A percentile compares a stretch with the other conserved stretches of the same genome.
phyloP scores from a whole-genome alignment of 2,329 filamentous ascomycete species.

The Metarhizium robertsii region DNA sequence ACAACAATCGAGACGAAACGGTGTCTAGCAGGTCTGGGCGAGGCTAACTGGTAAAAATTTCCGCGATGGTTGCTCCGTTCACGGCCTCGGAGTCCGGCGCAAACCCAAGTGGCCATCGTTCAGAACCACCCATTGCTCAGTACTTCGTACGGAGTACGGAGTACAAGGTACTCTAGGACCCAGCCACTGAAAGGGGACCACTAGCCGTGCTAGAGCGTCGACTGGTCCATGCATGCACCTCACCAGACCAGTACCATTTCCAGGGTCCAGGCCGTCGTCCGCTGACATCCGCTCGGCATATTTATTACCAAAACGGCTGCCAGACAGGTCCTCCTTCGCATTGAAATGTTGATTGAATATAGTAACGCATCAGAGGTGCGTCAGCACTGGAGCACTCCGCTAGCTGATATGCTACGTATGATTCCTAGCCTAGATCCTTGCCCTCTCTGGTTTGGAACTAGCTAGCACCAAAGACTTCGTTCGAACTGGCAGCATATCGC shows the following conservation, averaged over 20 bases:
- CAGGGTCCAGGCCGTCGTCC: too few relatives aligned
- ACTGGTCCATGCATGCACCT: too few relatives aligned
- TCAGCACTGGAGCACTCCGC: neutral
- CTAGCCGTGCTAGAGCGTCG: neutral
- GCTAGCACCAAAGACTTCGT: too few relatives aligned
- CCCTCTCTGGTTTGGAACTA: neutral
- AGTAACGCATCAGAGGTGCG: neutral
- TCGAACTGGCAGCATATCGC: neutral
- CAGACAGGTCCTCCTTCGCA: neutral
- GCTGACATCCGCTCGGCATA: too few relatives aligned
- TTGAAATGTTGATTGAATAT: neutral
- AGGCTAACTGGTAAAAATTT: conserved; percentile 19
- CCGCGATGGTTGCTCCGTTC: conserved; percentile 23
- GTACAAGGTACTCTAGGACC: neutral
- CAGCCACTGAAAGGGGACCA: neutral
- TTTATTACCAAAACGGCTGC: neutral
- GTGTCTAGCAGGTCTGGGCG: conserved; percentile 3
- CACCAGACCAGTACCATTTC: too few relatives aligned
- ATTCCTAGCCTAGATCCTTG: too few relatives aligned
- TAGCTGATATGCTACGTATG: neutral
- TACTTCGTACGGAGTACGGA: too few relatives aligned
- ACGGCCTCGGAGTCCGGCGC: conserved; percentile 26
- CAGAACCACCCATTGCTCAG: neutral
- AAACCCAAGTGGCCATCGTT: neutral
- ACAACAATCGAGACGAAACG: too few relatives aligned